phyloP scores from a whole-genome alignment of 1,139 yeast genomes.

The Yamadazyma taylorii region DNA sequence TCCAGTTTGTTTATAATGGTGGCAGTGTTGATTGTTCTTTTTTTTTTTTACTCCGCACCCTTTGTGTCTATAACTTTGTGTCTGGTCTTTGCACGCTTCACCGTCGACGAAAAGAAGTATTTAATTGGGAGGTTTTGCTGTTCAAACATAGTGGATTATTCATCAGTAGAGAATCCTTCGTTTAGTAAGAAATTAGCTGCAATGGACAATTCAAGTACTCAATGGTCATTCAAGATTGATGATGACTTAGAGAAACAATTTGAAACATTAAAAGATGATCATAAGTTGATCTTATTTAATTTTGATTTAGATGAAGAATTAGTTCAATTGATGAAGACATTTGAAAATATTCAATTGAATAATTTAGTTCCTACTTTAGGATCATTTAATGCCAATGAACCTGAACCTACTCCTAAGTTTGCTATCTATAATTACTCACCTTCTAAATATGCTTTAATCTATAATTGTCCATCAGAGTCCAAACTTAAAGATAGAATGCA shows the following conservation, averaged over 20 bases:
- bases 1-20: too few species aligned
- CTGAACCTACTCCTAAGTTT: constrained; percentile 52
- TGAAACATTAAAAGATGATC: constrained; percentile 12
- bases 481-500: constrained; percentile 90
- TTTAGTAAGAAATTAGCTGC: constrained; percentile 33
- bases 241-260: constrained; percentile 22
- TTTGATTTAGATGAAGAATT: constrained; percentile 32
- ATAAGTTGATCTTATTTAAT: constrained; percentile 29
- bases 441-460: constrained; percentile 55
- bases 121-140: too few species aligned
- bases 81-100: too few species aligned
- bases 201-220: constrained; percentile 26
- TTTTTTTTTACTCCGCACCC: too few species aligned
- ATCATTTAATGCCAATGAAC: constrained; percentile 9
- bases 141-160: too few species aligned
- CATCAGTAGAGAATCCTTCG: constrained; percentile 18
- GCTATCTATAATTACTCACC: constrained; percentile 49
- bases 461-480: constrained; percentile 88
- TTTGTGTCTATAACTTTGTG: too few species aligned
- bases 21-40: too few species aligned
- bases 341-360: constrained; percentile 18
- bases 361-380: constrained; percentile 25
- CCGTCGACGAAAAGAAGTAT: too few species aligned
- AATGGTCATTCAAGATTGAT: constrained; percentile 31
- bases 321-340: constrained; percentile 22